Evolutionary conservation across 768 basidiomycete species (phyloP).

Genomic region (Phaeolepiota aurea): DNA sequence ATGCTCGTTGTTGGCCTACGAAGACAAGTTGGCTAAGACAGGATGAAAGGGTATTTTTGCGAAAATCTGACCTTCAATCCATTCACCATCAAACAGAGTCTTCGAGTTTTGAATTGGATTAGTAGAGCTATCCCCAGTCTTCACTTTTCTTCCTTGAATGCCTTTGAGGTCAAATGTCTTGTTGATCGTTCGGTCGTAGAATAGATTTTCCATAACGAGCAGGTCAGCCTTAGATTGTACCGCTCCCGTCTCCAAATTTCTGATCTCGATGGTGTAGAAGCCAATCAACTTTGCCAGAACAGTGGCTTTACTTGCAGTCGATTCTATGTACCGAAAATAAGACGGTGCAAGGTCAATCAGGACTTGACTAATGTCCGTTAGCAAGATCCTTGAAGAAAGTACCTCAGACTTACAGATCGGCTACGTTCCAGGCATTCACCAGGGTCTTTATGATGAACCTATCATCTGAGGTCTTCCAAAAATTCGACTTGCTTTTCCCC

Average conservation of each 20-base stretch:
- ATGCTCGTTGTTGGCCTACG: conserved; percentile 54
- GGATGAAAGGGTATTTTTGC: neutral
- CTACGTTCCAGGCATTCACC: conserved; percentile 82
- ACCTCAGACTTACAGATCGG: conserved; percentile 68
- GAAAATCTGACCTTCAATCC: conserved; percentile 58
- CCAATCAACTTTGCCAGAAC: conserved; percentile 74
- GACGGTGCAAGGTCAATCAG: conserved; percentile 69
- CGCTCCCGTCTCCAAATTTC: conserved; percentile 60
- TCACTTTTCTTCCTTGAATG: conserved; percentile 70
- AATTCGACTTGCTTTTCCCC: conserved; percentile 74
- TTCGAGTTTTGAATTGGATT: conserved; percentile 29
- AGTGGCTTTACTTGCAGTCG: conserved; percentile 56
- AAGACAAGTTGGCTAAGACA: conserved; percentile 1
- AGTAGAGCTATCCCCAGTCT: conserved; percentile 25
- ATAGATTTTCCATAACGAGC: conserved; percentile 81
- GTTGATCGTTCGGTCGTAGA: conserved; percentile 57
- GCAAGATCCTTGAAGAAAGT: too few species aligned
- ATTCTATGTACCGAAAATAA: conserved; percentile 74
- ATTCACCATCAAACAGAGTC: conserved; percentile 76
- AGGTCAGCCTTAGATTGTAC: conserved; percentile 66
- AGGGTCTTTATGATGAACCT: conserved; percentile 80
- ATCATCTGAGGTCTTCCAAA: conserved; percentile 77
- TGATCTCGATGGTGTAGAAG: conserved; percentile 72
- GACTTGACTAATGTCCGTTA: conserved; percentile 77
- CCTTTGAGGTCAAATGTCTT: conserved; percentile 82